phyloP scores from a whole-genome alignment of 805 yeast genomes.

The Schwanniomyces vanrijiae region DNA sequence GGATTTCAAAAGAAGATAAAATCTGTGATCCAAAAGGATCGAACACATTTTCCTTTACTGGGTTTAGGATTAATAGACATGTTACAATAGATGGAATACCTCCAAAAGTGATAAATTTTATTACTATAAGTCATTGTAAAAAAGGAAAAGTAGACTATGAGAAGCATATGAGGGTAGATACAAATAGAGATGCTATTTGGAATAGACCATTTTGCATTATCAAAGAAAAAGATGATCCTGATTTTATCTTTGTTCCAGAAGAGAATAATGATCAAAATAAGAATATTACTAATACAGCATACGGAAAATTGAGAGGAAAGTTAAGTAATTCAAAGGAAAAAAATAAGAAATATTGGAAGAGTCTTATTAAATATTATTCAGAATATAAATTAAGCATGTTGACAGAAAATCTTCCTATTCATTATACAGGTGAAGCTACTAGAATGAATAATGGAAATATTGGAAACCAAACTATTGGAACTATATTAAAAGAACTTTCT shows the following conservation, averaged over 20 bases:
- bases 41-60: slow-evolving; percentile 45
- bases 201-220: slow-evolving; percentile 44
- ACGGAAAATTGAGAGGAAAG: neutral
- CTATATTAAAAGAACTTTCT: slow-evolving; percentile 5
- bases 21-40: slow-evolving; percentile 34
- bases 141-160: slow-evolving; percentile 49
- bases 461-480: neutral
- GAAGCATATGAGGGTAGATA: slow-evolving; percentile 28
- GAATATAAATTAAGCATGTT: slow-evolving; percentile 18
- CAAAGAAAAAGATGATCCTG: slow-evolving; percentile 20
- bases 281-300: neutral
- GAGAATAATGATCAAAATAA: neutral
- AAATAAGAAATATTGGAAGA: neutral
- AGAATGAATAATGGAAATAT: neutral
- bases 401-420: slow-evolving; percentile 14
- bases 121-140: slow-evolving; percentile 52
- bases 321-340: neutral
- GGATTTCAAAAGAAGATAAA: slow-evolving; percentile 26
- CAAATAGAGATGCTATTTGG: slow-evolving; percentile 48
- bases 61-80: slow-evolving; percentile 54
- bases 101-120: slow-evolving; percentile 41
- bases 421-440: slow-evolving; percentile 18
- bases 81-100: slow-evolving; percentile 39
- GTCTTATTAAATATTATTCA: slow-evolving; percentile 7
- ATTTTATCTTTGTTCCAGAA: neutral